phyloP scores from a whole-genome alignment of 192 early-diverging fungal species.

The Coemansia sp. region DNA sequence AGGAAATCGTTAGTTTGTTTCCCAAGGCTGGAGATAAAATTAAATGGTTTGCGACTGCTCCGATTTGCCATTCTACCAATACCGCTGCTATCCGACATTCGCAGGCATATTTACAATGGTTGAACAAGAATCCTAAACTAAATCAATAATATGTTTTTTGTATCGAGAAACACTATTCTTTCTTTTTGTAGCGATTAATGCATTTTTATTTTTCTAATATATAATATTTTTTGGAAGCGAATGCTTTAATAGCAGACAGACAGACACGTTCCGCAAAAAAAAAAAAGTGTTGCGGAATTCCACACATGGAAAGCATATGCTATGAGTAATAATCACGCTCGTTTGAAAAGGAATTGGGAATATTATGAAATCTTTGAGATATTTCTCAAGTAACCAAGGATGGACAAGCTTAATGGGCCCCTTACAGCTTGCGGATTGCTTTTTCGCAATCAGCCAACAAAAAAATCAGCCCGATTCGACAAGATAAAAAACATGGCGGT shows the following conservation, averaged over 20 bases:
- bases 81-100: conserved; percentile 16
- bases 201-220: background rate
- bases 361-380: no score
- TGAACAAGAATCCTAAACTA: conserved; percentile 5
- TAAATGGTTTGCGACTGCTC: conserved; percentile 42
- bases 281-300: no score
- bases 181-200: background rate
- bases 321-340: no score
- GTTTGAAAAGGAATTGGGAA: no score
- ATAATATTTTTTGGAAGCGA: no score
- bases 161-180: background rate
- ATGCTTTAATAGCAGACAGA: no score
- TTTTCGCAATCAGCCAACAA: no score
- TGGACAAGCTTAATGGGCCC: no score
- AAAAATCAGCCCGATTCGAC: background rate
- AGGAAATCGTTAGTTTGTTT: conserved; percentile 31
- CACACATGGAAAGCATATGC: no score
- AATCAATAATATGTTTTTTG: background rate
- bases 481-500: background rate
- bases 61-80: conserved; percentile 4
- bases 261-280: no score
- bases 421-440: no score
- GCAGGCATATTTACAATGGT: conserved; percentile 25
- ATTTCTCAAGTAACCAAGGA: no score
- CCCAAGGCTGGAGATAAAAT: conserved; percentile 27